phyloP scores from a whole-genome alignment of 2,329 filamentous ascomycete genomes.

The Paramyrothecium roridum region DNA sequence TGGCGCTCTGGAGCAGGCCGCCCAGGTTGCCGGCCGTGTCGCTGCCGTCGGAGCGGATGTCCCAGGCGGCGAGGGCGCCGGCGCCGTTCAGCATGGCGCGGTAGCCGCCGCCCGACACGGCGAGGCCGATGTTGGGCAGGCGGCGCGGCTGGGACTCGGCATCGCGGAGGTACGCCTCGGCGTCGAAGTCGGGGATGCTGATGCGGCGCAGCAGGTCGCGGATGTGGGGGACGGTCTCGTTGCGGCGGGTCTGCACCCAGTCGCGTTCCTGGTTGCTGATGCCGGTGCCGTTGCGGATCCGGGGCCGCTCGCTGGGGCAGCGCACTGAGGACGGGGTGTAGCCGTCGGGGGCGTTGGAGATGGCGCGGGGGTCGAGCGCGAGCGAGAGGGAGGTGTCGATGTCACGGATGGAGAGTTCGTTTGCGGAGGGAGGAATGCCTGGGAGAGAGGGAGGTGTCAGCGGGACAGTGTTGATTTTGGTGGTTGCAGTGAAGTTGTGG shows the following conservation, averaged over 20 bases:
- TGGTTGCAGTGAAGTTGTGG: not conserved
- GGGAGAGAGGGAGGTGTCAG: not conserved
- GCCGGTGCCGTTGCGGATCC: constrained; percentile 57
- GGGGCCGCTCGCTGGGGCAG: constrained; percentile 69
- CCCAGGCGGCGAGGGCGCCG: constrained; percentile 76
- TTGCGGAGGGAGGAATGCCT: constrained; percentile 6
- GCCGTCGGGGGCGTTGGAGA: constrained; percentile 37
- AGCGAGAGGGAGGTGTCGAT: constrained; percentile 10
- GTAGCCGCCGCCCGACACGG: constrained; percentile 81
- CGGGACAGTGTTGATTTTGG: not conserved
- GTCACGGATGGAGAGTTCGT: constrained; percentile 8
- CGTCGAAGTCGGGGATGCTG: constrained; percentile 76
- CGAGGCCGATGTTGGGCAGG: constrained; percentile 64
- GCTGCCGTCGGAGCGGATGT: constrained; percentile 59
- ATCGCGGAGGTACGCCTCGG: constrained; percentile 61
- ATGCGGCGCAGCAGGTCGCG: constrained; percentile 67
- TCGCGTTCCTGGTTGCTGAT: constrained; percentile 68
- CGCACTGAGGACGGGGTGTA: constrained; percentile 68
- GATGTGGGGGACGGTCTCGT: constrained; percentile 73
- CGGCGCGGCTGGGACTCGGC: constrained; percentile 25
- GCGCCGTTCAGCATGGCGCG: constrained; percentile 82
- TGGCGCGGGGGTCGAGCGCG: constrained; percentile 14
- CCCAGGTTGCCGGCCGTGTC: constrained; percentile 63
- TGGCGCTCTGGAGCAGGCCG: constrained; percentile 75
- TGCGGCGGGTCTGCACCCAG: constrained; percentile 72